Evolutionary conservation across 441 rosid genomes (phyloP).

Genomic region (Arabidopsis hybrid): DNA sequence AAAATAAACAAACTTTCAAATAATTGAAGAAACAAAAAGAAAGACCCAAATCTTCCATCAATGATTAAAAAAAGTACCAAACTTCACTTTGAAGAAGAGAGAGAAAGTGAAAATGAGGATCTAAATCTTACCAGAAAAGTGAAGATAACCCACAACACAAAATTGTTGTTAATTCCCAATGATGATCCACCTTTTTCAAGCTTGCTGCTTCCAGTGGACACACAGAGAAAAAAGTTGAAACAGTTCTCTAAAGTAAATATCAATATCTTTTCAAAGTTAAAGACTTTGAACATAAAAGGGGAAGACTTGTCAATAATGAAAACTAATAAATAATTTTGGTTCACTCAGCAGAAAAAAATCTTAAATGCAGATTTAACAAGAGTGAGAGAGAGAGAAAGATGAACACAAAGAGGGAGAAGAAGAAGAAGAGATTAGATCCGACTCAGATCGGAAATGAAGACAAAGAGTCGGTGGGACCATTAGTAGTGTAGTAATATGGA

Average conservation of each 20-base stretch:
- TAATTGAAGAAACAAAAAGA: slow-evolving; percentile 39
- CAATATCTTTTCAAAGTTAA: slow-evolving; percentile 34
- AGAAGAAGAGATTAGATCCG: slow-evolving; percentile 34
- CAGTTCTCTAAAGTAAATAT: slow-evolving; percentile 12
- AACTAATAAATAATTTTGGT: slow-evolving; percentile 1
- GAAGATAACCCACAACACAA: slow-evolving; percentile 42
- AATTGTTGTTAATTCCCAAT: slow-evolving; percentile 41
- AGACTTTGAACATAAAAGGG: slow-evolving; percentile 21
- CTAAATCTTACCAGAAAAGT: slow-evolving; percentile 41
- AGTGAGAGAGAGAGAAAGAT: neutral
- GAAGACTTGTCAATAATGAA: slow-evolving; percentile 31
- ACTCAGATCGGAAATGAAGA: slow-evolving; percentile 44
- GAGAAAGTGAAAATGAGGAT: slow-evolving; percentile 17
- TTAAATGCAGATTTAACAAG: slow-evolving; percentile 36
- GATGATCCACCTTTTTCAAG: slow-evolving; percentile 45
- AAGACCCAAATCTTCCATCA: slow-evolving; percentile 25
- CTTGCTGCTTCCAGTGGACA: slow-evolving; percentile 42
- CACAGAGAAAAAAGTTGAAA: slow-evolving; percentile 35
- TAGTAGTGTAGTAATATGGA: slow-evolving; percentile 17
- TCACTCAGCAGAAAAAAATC: slow-evolving; percentile 15
- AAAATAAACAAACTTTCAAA: slow-evolving; percentile 39
- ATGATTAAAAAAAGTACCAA: slow-evolving; percentile 35
- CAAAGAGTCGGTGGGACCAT: slow-evolving; percentile 50
- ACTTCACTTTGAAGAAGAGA: slow-evolving; percentile 24
- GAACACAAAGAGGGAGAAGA: slow-evolving; percentile 16